These are phyloP conservation scores for Komagataella pastoris DNA, from an alignment of 805 yeast species.

Conservation along the genomic window DNA sequence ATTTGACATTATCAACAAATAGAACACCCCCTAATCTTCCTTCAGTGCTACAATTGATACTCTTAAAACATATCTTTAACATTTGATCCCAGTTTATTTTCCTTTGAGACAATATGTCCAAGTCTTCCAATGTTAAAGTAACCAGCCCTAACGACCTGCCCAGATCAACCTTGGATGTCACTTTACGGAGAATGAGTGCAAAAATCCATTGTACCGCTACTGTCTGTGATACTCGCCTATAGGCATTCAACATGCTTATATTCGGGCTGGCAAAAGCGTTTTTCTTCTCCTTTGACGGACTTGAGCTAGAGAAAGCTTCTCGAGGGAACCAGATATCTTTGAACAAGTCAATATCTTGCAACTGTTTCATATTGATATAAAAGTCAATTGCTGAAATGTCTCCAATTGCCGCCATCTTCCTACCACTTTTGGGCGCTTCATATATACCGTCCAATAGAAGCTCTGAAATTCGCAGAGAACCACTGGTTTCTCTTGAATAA, in stretches of 20 bases:
- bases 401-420: constrained; percentile 19
- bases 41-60: constrained; percentile 34
- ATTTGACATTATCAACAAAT: constrained; percentile 29
- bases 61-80: constrained; percentile 45
- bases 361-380: constrained; percentile 67
- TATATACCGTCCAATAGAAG: constrained; percentile 35
- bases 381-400: constrained; percentile 41
- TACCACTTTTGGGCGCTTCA: constrained; percentile 18
- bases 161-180: constrained; percentile 50
- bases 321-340: constrained; percentile 69
- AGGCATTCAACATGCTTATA: constrained; percentile 13
- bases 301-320: constrained; percentile 15
- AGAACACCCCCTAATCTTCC: constrained; percentile 77
- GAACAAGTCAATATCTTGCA: constrained; percentile 77
- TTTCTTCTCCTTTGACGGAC: constrained; percentile 5
- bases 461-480: constrained; percentile 38
- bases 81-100: constrained; percentile 59
- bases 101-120: constrained; percentile 63
- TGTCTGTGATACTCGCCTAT: constrained; percentile 46
- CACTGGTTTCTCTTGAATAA: constrained; percentile 83
- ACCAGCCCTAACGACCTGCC: constrained; percentile 76
- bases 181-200: constrained; percentile 38
- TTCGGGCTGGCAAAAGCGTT: constrained; percentile 15
- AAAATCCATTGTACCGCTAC: constrained; percentile 66
- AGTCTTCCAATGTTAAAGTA: constrained; percentile 34